Evolutionary conservation across 352 stramenopile genomes (phyloP), one percentile per base, ranked within the genome.

Genomic region (Phytophthora kernoviae): DNA sequence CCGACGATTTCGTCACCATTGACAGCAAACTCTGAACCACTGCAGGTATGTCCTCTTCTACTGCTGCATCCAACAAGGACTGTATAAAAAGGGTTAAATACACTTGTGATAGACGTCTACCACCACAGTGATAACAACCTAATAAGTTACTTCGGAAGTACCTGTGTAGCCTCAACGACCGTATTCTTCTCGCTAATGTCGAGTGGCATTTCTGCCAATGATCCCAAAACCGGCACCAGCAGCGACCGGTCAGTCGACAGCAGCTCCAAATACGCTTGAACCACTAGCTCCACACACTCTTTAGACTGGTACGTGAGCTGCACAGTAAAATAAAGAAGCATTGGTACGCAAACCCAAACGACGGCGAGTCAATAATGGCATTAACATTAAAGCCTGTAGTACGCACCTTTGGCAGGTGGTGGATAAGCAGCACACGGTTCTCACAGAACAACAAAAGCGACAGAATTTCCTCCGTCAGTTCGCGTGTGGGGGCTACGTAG

Each of bases 261-360:
- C 41, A 95, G 67, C 55, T 93, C 86, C 22, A 90, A 50, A 59
- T 92, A 93, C 8, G 82, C 70, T 43, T 89, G 56, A 7, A 93
- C 56, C 3, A 95, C 86, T 7, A 95, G 51, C n/a, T 81, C 56
- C 5, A 93, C 81, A 58, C 86, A 95, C 47, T 91, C 75, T 30
- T 79, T 79, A 1, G 86, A 93, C 54, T 93, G 84, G 56, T 90
- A 93, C 17, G 82, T 93, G 33, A 94, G 75, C 86, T 92, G 47
- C 15, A 51, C 7, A 32, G n/a, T 33, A 39, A 34, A 42, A 37
- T 1, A 40, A 12, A 32, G 32, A 37, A 24, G 20, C 5, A 17
- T 2, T 5, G 22, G 41, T 20, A 67, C n/a, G 24, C 24, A 15
- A 14, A 33, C n/a, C 1, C 7, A 51, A 4, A 20, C 44, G 20